Evolutionary conservation across 495 filamentous ascomycete genomes (phyloP).

Genomic region (Daldinia bambusicola): DNA sequence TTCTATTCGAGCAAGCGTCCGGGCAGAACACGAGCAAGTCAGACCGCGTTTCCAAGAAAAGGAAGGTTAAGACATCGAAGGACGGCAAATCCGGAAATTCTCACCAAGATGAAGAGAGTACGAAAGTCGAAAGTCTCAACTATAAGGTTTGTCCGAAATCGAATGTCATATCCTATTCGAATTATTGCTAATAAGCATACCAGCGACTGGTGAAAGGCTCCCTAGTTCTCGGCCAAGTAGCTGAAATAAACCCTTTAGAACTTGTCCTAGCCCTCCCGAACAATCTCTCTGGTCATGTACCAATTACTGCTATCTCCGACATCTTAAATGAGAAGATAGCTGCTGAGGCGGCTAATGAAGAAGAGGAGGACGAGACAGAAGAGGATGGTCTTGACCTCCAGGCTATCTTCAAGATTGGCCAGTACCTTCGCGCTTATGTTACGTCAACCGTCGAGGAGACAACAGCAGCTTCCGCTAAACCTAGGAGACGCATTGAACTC

Average conservation of each 20-base stretch:
- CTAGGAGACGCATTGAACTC: slow-evolving; percentile 83
- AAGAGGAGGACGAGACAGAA: slow-evolving; percentile 60
- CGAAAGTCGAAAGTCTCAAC: slow-evolving; percentile 86
- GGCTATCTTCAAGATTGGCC: slow-evolving; percentile 79
- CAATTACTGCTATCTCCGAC: slow-evolving; percentile 89
- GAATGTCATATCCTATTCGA: neutral
- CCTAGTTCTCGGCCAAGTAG: slow-evolving; percentile 85
- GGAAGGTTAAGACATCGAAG: slow-evolving; percentile 63
- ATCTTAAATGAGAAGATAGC: slow-evolving; percentile 65
- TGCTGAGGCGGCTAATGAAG: slow-evolving; percentile 67
- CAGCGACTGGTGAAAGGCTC: slow-evolving; percentile 85
- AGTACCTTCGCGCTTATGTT: slow-evolving; percentile 89
- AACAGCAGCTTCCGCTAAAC: slow-evolving; percentile 61
- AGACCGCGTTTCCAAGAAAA: slow-evolving; percentile 62
- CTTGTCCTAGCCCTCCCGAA: slow-evolving; percentile 87
- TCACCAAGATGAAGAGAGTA: slow-evolving; percentile 61
- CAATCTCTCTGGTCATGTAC: slow-evolving; percentile 87
- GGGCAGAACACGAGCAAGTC: slow-evolving; percentile 54
- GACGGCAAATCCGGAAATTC: slow-evolving; percentile 55
- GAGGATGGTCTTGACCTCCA: slow-evolving; percentile 73
- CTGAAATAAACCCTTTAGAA: slow-evolving; percentile 80
- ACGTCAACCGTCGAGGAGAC: slow-evolving; percentile 74
- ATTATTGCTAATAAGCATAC: slow-evolving; percentile 52
- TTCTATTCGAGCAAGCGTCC: slow-evolving; percentile 86
- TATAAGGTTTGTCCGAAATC: slow-evolving; percentile 73